Evolutionary conservation across 1,139 yeast genomes (phyloP), one percentile per base, ranked within the genome.

Genomic region (Blastobotrys persicus): DNA sequence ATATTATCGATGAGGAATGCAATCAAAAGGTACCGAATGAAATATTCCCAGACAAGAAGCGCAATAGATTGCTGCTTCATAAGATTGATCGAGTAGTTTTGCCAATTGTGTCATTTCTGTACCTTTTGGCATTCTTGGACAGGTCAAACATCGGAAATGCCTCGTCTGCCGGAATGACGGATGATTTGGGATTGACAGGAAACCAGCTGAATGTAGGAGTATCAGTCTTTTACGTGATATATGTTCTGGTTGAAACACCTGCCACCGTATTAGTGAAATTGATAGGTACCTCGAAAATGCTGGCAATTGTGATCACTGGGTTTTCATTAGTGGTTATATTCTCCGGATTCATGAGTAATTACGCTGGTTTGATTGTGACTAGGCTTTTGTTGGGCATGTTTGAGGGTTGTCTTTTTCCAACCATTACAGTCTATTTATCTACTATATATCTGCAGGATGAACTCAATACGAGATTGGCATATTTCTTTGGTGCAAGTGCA

Each of bases 351-450:
- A 78, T 75, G 44, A 70, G 69, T 40, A 78, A 67, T 56, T 81
- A 74, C 56, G 78, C 78, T 16, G 80, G 77, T n/a, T 69, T 82
- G 44, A 72, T 78, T 18, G 80, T 76, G 4, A 74, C 83, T 51
- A 73, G 88, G 56, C 72, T 81, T 49, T 68, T 81, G 45, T 71
- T 82, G 37, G 88, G 87, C 53, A 61, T 79, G 39, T 73, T 77
- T 47, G 87, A 82, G 65, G 76, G 81, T 45, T 81, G 85, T 46
- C 73, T 83, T 35, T 81, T 81, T 69, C 86, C 88, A 1, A 67
- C 66, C 2, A 61, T 63, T 26, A 53, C 60, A 31, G 60, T 55
- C 47, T 57, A 61, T 42, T 51, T 66, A 41, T 53, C 66, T 4
- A 52, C 52, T 40, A 67, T 70, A 68, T 69, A 70, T 57, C 57